Percentiles rank a stretch among this genome's conserved stretches.
phyloP scores from a whole-genome alignment of 208 protist genomes.

The Acanthamoeba sp. region DNA sequence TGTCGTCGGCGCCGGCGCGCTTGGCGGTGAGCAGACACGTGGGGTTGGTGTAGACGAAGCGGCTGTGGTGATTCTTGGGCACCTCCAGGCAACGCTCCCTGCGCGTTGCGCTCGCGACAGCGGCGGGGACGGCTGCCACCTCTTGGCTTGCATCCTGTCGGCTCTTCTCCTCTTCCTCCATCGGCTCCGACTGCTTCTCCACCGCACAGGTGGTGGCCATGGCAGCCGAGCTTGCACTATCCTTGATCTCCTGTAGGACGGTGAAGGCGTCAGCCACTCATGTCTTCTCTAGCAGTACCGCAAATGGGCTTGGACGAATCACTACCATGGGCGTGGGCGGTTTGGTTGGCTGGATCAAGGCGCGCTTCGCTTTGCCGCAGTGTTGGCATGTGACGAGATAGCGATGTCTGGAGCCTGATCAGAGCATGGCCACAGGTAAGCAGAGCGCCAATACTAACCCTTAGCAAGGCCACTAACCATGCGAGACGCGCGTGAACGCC shows the following conservation, averaged over 20 bases:
- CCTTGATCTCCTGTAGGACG: too few species aligned
- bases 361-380: constrained; percentile 16
- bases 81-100: background rate
- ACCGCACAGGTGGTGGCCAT: background rate
- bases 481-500: background rate
- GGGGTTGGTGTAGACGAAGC: constrained; percentile 44
- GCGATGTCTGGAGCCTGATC: background rate
- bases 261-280: background rate
- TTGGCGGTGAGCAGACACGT: constrained; percentile 38
- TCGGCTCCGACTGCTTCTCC: too few species aligned
- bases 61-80: constrained; percentile 40
- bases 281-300: too few species aligned
- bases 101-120: background rate
- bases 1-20: background rate
- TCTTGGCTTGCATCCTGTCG: background rate
- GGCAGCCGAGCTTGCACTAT: background rate
- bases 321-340: background rate
- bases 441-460: background rate
- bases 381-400: constrained; percentile 6
- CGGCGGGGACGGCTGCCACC: background rate
- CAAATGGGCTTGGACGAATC: background rate
- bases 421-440: background rate
- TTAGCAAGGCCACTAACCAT: background rate
- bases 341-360: background rate
- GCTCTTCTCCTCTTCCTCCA: background rate